Base-by-base conservation (phyloP, 495 filamentous ascomycete genomes). In the Penicillium riverlandense region DNA sequence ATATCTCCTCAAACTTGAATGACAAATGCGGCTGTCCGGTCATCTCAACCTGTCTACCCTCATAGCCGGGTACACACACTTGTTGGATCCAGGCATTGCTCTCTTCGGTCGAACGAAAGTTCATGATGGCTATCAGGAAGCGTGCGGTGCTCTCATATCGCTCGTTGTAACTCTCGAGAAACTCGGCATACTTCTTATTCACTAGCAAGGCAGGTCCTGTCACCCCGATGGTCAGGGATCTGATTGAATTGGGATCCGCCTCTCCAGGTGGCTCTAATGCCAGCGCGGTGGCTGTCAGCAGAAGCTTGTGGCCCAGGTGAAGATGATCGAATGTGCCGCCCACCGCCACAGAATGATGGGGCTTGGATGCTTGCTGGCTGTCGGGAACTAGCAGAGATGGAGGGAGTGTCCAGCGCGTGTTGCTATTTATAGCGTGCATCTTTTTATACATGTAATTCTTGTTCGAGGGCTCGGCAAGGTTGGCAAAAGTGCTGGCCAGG, bases 311-410 rank as follows among this genome's bases (percentile, higher is more conserved):
- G n/a, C 92, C 92, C 27, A 86, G 78, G 58, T 97, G 92, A 32
- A 98, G 78, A 65, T 97, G 88, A 63, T 98, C 92, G 60, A 97
- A 98, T 4, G 92, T 97, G 13, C 92, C 92, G 35, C 91, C 92
- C 29, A 97, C 81, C n/a, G 79, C 81, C 29, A 95, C 84, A 12
- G 76, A 74, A 49, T 63, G 58, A 57, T 82, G 75, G 37, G 58
- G 53, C 13, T 41, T 52, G 27, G 45, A 44, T 35, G 48, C 44
- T n/a, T 38, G 9, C 29, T 49, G 36, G 37, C 61, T 44, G 28
- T 62, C 53, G 28, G 61, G 46, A 37, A 44, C 35, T 36, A 68
- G 22, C 35, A 57, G 42, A 28, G 47, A 48, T 36, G 45, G 33
- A 8, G 57, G 47, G 5, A 57, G 36, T 2, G 40, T 41, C 61